These are phyloP conservation scores for Stachybotrys echinatus DNA, from an alignment of 2,329 filamentous ascomycete species.

Conservation along the genomic window DNA sequence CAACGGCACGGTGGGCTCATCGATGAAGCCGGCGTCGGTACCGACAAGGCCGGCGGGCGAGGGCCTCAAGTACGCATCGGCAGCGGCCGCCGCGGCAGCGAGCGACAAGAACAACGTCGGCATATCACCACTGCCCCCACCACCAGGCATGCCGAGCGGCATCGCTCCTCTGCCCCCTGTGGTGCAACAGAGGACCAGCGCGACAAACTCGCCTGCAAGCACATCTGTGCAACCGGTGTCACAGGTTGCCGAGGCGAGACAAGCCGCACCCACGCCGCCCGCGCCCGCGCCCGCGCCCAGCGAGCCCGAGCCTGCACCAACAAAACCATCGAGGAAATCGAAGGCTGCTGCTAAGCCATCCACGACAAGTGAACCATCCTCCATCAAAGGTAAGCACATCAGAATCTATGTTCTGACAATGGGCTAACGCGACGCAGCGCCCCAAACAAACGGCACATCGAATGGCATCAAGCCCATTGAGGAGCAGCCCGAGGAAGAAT, in stretches of 20 bases:
- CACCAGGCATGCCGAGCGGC: conserved; percentile 56
- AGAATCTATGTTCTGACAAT: background rate
- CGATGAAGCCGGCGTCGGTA: conserved; percentile 89
- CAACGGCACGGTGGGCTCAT: conserved; percentile 45
- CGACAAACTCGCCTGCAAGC: conserved; percentile 48
- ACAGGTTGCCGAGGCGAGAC: conserved; percentile 28
- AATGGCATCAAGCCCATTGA: conserved; percentile 45
- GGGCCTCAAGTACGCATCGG: conserved; percentile 93
- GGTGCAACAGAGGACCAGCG: conserved; percentile 49
- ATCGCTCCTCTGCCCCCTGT: conserved; percentile 44
- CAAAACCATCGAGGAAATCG: conserved; percentile 29
- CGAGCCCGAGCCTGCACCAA: conserved; percentile 20
- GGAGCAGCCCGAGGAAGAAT: conserved; percentile 59
- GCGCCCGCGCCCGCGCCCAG: conserved; percentile 9
- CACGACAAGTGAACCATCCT: conserved; percentile 28
- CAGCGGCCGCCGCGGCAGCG: conserved; percentile 86
- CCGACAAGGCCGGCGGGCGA: conserved; percentile 83
- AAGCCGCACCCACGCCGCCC: conserved; percentile 18
- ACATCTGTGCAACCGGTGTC: conserved; percentile 40
- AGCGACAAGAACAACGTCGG: conserved; percentile 84
- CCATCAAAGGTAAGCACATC: conserved; percentile 10
- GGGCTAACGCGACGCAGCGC: conserved; percentile 17
- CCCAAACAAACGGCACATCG: conserved; percentile 43
- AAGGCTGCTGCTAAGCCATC: conserved; percentile 40
- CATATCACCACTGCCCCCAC: conserved; percentile 88